Evolutionary conservation across 257 asterid genomes (phyloP).

Genomic region (Gynochthodes officinalis): DNA sequence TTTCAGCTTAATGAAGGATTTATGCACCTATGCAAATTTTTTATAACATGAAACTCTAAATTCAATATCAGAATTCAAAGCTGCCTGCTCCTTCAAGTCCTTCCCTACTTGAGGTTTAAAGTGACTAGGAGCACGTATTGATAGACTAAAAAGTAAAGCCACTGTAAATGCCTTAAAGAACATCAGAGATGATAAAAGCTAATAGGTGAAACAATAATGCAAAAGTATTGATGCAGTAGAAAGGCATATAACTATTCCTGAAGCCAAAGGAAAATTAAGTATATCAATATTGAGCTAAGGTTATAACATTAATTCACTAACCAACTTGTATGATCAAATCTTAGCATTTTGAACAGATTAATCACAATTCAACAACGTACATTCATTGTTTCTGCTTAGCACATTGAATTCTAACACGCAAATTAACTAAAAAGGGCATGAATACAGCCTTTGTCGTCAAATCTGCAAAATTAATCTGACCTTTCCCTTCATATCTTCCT

Average conservation of each 20-base stretch:
- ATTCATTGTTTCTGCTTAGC: background rate
- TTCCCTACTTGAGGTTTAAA: background rate
- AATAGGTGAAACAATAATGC: background rate
- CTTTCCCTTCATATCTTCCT: background rate
- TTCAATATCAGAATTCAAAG: background rate
- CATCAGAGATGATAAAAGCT: background rate
- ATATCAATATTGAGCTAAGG: background rate
- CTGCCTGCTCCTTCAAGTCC: background rate
- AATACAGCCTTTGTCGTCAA: background rate
- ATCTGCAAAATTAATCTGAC: background rate
- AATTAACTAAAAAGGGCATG: background rate
- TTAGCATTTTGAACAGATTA: constrained; percentile 1
- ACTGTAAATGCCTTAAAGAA: background rate
- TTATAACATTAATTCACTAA: background rate
- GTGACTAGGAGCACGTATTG: background rate
- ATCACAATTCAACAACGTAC: background rate
- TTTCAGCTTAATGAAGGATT: constrained; percentile 18
- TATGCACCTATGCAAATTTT: background rate
- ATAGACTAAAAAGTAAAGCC: background rate
- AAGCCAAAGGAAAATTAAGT: background rate
- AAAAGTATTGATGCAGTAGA: background rate
- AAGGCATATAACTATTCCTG: background rate
- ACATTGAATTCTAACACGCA: background rate
- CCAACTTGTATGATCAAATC: background rate
- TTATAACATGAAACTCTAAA: background rate